Evolutionary conservation across 495 filamentous ascomycete species (phyloP).

Genomic region (Xylaria flabelliformis): DNA sequence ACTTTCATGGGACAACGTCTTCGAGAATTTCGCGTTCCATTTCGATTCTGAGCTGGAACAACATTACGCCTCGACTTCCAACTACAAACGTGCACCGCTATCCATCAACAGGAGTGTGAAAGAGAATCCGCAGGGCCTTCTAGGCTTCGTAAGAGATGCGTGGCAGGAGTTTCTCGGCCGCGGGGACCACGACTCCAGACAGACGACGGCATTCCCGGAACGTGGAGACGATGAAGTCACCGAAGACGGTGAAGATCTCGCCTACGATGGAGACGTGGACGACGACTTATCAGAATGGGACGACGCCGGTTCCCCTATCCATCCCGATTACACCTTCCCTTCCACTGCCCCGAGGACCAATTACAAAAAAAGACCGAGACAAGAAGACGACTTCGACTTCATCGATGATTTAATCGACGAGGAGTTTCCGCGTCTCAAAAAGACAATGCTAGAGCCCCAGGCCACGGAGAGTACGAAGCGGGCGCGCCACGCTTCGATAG

Average conservation of each 20-base stretch:
- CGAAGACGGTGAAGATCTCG: background rate
- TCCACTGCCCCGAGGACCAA: background rate
- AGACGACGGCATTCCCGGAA: background rate
- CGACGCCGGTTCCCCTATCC: background rate
- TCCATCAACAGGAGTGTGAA: background rate
- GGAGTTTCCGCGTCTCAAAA: background rate
- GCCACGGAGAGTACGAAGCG: constrained; percentile 3
- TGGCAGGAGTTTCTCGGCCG: constrained; percentile 31
- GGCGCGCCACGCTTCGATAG: background rate
- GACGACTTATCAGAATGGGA: constrained; percentile 33
- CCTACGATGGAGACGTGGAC: background rate
- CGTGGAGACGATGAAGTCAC: background rate
- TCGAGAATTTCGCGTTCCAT: constrained; percentile 23
- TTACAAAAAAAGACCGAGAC: background rate
- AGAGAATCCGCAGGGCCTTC: background rate
- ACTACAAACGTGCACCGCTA: background rate
- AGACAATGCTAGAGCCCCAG: background rate
- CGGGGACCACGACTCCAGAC: constrained; percentile 3
- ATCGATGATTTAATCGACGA: background rate
- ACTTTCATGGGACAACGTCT: constrained; percentile 22
- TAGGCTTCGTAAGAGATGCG: constrained; percentile 27
- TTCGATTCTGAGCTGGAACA: constrained; percentile 32
- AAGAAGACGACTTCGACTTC: constrained; percentile 3
- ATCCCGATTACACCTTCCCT: background rate
- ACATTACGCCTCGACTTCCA: background rate